Base-by-base conservation (phyloP, 345 rosid species). In the Noccaea caerulescens region DNA sequence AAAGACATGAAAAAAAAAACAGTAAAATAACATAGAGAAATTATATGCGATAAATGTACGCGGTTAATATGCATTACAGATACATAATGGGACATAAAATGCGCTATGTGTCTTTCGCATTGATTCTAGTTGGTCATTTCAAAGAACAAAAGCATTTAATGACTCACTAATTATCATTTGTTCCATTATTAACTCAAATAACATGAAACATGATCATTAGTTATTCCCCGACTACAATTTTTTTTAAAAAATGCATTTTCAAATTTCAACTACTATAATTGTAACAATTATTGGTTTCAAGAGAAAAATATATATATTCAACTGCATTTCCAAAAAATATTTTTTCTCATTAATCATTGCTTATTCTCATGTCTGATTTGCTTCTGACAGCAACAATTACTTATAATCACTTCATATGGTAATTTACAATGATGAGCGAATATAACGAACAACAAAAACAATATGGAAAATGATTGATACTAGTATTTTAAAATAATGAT, bases 51-150 rank as follows among this genome's bases (percentile, higher is more conserved):
- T 33, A 42, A 33, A 43, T 3, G 10, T 23, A 12, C 36, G 3
- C 4, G 13, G 10, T 46, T 3, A 11, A n/a, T 20, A 23, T 6
- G 51, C 50, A 54, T 3, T 55, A 18, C 10, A 68, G 7, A 4
- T 37, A 50, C 1, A 16, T 51, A 42, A 45, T 67, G 68, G 59
- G 68, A 74, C 62, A 67, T 52, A 36, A 63, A 62, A 62, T 76
- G 64, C 39, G 59, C 33, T 23, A 23, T 51, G 47, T 34, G 63
- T 14, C 50, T 44, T 43, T 52, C 34, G 69, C 52, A 62, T 69
- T 69, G 66, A 69, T 76, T 76, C 20, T 38, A 55, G 59, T 30
- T 69, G 65, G 79, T 69, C 60, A 54, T 63, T 61, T 51, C 60
- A 76, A 63, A 76, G 47, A 63, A 69, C 64, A 55, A 30, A 54